Conservation (phyloP, 257 asterid species). For the Buddleja alternifolia region DNA sequence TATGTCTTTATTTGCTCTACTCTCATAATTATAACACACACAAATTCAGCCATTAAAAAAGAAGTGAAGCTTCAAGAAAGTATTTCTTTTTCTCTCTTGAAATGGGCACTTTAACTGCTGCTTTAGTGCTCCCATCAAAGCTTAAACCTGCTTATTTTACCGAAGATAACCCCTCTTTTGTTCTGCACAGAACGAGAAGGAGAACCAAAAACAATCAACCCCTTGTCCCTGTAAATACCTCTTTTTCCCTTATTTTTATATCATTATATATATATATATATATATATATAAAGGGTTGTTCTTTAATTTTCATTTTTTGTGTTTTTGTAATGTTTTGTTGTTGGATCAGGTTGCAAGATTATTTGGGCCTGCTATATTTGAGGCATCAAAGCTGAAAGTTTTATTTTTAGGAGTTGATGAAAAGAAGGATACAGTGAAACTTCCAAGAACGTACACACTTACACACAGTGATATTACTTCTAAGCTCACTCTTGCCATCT, state of each 20-base stretch:
- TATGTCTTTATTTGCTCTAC: too few relatives aligned
- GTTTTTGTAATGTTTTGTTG: background rate
- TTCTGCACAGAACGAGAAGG: slow-evolving; percentile 45
- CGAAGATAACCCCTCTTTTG: slow-evolving; percentile 36
- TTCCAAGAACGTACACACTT: slow-evolving; percentile 80
- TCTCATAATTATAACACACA: too few relatives aligned
- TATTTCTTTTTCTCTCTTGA: too few relatives aligned
- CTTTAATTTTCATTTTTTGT: background rate
- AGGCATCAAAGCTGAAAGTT: slow-evolving; percentile 75
- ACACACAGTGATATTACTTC: slow-evolving; percentile 85
- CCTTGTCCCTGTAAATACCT: slow-evolving; percentile 55
- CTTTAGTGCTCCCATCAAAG: slow-evolving; percentile 51
- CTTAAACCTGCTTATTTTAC: slow-evolving; percentile 31
- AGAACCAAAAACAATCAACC: slow-evolving; percentile 42
- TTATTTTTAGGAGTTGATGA: slow-evolving; percentile 76
- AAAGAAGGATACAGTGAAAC: slow-evolving; percentile 70
- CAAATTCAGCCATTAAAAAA: slow-evolving; percentile 1
- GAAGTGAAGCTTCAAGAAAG: too few relatives aligned
- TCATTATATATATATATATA: too few relatives aligned
- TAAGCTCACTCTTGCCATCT: slow-evolving; percentile 81
- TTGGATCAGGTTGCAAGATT: slow-evolving; percentile 71
- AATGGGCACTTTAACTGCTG: slow-evolving; percentile 62
- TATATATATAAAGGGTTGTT: background rate
- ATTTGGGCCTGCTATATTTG: slow-evolving; percentile 87
- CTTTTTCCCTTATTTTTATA: background rate